These are phyloP conservation scores for Hypoxylon crocopeplum DNA, from an alignment of 495 filamentous ascomycete species.

Conservation along the genomic window DNA sequence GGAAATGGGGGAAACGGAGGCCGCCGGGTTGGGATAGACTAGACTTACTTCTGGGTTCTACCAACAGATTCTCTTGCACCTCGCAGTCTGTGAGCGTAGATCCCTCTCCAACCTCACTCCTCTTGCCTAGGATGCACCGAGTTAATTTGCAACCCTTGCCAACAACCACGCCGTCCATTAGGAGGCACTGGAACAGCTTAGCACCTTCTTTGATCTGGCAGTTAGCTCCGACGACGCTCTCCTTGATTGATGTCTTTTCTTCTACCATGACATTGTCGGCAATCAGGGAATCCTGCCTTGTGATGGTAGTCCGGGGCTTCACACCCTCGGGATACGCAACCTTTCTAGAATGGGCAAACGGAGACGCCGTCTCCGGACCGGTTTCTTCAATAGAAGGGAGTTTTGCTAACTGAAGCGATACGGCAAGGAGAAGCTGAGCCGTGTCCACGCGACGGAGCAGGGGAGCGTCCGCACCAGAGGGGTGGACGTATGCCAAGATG, in stretches of 20 bases:
- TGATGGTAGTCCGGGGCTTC: constrained; percentile 76
- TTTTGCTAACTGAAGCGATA: constrained; percentile 87
- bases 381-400: constrained; percentile 69
- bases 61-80: constrained; percentile 83
- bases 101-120: constrained; percentile 77
- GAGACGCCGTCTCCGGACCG: constrained; percentile 63
- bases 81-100: constrained; percentile 84
- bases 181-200: constrained; percentile 78
- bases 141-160: constrained; percentile 78
- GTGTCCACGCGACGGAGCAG: constrained; percentile 90
- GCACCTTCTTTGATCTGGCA: constrained; percentile 82
- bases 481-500: constrained; percentile 80
- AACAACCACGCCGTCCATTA: constrained; percentile 90
- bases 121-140: constrained; percentile 80
- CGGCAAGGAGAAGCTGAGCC: constrained; percentile 74
- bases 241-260: constrained; percentile 84
- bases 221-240: constrained; percentile 83
- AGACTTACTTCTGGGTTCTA: constrained; percentile 75
- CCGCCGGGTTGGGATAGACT: not conserved
- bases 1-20: not conserved
- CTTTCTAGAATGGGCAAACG: constrained; percentile 77
- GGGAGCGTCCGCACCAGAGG: constrained; percentile 47
- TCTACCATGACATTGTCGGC: constrained; percentile 86
- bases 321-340: constrained; percentile 80
- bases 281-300: constrained; percentile 75